These are phyloP conservation scores for Amanita rimosa DNA, from an alignment of 768 basidiomycete genomes.

Conservation along the genomic window DNA sequence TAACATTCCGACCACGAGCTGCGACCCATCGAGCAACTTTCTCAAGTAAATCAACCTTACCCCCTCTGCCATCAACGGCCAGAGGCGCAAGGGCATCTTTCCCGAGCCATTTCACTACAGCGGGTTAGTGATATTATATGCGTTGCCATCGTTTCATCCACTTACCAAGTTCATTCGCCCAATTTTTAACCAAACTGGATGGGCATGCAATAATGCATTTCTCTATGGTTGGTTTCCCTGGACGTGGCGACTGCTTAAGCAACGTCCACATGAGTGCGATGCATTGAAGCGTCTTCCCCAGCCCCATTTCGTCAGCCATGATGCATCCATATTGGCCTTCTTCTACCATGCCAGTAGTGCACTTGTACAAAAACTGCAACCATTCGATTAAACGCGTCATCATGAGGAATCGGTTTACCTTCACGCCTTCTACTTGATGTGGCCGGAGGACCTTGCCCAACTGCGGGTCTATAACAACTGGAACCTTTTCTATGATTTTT, in stretches of 20 bases:
- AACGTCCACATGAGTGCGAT: constrained; percentile 94
- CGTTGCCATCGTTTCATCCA: constrained; percentile 1
- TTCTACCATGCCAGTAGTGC: constrained; percentile 87
- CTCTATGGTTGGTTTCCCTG: constrained; percentile 82
- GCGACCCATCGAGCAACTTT: constrained; percentile 85
- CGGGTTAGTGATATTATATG: background rate
- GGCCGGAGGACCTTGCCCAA: constrained; percentile 84
- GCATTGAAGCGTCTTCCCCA: constrained; percentile 95
- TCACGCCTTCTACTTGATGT: constrained; percentile 97
- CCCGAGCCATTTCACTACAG: constrained; percentile 89
- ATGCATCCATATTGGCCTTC: constrained; percentile 92
- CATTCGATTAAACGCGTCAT: constrained; percentile 5
- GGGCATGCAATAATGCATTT: constrained; percentile 98
- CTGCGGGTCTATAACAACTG: constrained; percentile 92
- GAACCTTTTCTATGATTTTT: constrained; percentile 63
- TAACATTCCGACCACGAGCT: constrained; percentile 80
- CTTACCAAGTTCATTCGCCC: constrained; percentile 92
- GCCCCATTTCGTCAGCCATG: constrained; percentile 99
- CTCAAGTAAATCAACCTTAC: constrained; percentile 68
- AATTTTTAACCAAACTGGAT: constrained; percentile 93
- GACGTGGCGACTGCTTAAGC: constrained; percentile 86
- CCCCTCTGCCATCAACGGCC: constrained; percentile 87
- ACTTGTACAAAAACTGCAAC: constrained; percentile 83
- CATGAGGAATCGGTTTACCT: constrained; percentile 37
- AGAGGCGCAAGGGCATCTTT: constrained; percentile 71